Evolutionary conservation across 2,329 filamentous ascomycete species (phyloP), one percentile per base, ranked within the genome.

Genomic region (Xylaria sp.): DNA sequence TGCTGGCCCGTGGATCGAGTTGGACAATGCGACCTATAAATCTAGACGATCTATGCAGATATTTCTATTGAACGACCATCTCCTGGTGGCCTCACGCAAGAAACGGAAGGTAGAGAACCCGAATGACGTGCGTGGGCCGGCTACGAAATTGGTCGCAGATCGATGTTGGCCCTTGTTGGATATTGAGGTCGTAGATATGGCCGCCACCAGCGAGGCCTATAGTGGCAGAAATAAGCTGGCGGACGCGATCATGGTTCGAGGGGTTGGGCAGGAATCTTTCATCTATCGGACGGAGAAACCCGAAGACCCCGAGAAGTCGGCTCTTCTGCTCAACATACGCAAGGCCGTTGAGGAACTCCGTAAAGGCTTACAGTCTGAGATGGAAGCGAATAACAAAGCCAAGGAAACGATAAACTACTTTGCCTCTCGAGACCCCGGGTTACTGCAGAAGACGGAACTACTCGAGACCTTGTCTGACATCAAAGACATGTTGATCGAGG

Each of bases 11-110:
- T 99, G 96, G 96, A 92, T 98, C 68, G 95, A 99, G 82, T 85
- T 99, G 69, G 97, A 99, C 81, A 97, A 96, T 71, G 96, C 96
- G 12, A 99, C 96, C 0, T 98, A 97, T 90, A 98, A 97, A 81
- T 93, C 95, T 3, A 87, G 92, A 71, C 87, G 96, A 50, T 91
- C 94, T 32, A 94, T 98, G 79, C 93, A 97, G 77, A 90, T 99
- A 69, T 94, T 98, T 68, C 81, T 99, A 66, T 85, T 99, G 2
- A 99, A 98, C 78, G 96, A 99, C 77, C 94, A 99, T 80, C 84
- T 99, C 1, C 87, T 99, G 25, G 88, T 99, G 59, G 96, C 96
- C 3, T 93, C 93, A 27, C 90, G 93, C 73, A 98, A 98, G 83
- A 97, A 98, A 84, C 93, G 95, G 76, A 93, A 94, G 75, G 85